phyloP scores from a whole-genome alignment of 495 filamentous ascomycete genomes.

The Xylaria nigripes region DNA sequence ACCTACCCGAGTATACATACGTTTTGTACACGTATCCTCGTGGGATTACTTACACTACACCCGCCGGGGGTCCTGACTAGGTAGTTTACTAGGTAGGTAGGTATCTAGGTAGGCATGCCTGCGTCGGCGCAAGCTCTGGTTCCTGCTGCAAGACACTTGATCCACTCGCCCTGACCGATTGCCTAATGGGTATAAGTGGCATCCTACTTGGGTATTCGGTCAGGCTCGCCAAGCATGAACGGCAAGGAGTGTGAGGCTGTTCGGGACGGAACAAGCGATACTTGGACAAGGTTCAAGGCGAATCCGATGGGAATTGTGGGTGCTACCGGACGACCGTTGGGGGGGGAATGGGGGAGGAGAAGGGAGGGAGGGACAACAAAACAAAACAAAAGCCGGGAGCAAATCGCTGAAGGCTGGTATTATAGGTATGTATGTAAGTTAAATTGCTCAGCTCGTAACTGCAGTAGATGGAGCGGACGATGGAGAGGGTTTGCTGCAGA shows the following conservation, averaged over 20 bases:
- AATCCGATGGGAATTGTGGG: constrained; percentile 4
- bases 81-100: background rate
- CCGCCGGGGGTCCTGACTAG: background rate
- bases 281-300: background rate
- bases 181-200: background rate
- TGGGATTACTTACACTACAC: background rate
- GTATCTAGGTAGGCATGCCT: no score
- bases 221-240: constrained; percentile 1
- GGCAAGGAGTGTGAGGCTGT: constrained; percentile 6
- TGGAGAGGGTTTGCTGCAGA: background rate
- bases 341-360: no score
- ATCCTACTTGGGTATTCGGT: constrained; percentile 3
- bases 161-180: constrained; percentile 10
- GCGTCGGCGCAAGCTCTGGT: constrained; percentile 1
- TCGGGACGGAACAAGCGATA: constrained; percentile 12
- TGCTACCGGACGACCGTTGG: constrained; percentile 1
- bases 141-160: constrained; percentile 6
- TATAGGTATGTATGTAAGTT: no score
- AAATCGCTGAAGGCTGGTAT: no score
- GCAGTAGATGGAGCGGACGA: background rate
- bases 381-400: no score
- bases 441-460: background rate
- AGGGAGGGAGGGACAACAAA: no score
- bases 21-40: background rate
- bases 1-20: constrained; percentile 1